Evolutionary conservation across 1,284 basidiomycete species (phyloP).

Genomic region (Cryptococcus sp.): DNA sequence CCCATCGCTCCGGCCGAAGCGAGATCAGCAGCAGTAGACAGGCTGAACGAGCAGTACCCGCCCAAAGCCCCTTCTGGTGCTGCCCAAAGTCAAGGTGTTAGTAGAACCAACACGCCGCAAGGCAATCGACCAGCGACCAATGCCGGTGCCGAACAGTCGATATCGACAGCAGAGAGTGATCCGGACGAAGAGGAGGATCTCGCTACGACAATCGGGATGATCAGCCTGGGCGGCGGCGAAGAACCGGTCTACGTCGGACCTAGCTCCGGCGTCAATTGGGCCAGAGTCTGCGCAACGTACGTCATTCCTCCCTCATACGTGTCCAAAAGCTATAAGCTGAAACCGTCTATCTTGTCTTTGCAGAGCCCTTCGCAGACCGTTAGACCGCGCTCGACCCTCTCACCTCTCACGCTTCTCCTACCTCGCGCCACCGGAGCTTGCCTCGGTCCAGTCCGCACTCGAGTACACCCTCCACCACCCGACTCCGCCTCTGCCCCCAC

Average conservation of each 20-base stretch:
- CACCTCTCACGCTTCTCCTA: conserved; percentile 32
- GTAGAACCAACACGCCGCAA: not conserved
- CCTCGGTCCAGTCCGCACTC: conserved; percentile 31
- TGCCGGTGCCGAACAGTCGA: not conserved
- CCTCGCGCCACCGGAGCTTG: conserved; percentile 30
- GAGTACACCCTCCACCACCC: conserved; percentile 33
- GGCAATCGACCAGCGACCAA: no score
- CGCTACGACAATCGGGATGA: conserved; percentile 29
- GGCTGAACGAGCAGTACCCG: conserved; percentile 28
- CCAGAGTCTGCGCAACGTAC: conserved; percentile 36
- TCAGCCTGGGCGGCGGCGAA: conserved; percentile 30
- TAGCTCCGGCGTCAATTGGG: conserved; percentile 39
- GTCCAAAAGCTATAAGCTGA: not conserved
- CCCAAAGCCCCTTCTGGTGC: conserved; percentile 6
- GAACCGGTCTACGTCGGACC: conserved; percentile 39
- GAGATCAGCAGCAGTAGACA: conserved; percentile 26
- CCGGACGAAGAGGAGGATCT: conserved; percentile 30
- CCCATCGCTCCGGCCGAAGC: conserved; percentile 17
- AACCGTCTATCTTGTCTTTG: not conserved
- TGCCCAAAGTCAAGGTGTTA: not conserved
- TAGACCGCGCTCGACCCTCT: conserved; percentile 18
- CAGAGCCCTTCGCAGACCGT: conserved; percentile 28
- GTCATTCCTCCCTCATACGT: conserved; percentile 5
- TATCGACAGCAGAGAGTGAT: not conserved
- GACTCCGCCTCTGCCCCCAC: conserved; percentile 28